These are phyloP conservation scores for Hypoxylon sp. DNA, from an alignment of 2,329 filamentous ascomycete genomes.

Conservation along the genomic window DNA sequence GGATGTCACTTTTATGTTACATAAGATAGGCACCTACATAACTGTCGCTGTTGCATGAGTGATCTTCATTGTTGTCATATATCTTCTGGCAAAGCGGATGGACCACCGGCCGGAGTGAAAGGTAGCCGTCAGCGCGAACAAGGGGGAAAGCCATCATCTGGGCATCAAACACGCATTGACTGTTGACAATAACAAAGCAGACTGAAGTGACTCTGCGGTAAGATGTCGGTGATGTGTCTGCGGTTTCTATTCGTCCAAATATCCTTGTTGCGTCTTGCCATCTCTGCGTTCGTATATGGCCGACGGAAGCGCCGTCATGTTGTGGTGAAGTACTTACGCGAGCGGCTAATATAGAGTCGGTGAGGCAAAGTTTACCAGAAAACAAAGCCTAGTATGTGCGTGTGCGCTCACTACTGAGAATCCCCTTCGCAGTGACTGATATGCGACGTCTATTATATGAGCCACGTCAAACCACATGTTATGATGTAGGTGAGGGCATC, in stretches of 20 bases:
- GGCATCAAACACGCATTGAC: neutral
- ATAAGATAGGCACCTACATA: too few species aligned
- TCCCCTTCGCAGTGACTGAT: neutral
- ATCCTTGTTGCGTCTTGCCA: neutral
- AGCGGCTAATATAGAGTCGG: constrained; percentile 14
- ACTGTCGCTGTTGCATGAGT: too few species aligned
- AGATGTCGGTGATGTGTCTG: neutral
- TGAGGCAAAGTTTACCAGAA: neutral
- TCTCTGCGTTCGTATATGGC: neutral
- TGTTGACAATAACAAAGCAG: neutral
- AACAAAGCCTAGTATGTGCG: neutral
- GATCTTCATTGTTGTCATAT: neutral
- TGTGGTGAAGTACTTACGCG: neutral
- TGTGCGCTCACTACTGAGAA: neutral
- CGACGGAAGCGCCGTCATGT: neutral
- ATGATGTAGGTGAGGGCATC: constrained; percentile 4
- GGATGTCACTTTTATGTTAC: neutral
- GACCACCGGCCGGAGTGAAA: constrained; percentile 2
- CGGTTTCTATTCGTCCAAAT: neutral
- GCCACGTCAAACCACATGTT: neutral
- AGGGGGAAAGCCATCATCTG: too few species aligned
- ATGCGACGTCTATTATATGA: neutral
- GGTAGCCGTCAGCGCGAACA: too few species aligned
- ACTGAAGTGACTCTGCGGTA: neutral
- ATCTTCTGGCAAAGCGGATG: neutral